Base-by-base conservation (phyloP, 2,329 filamentous ascomycete species). In the Alternaria infectoria region DNA sequence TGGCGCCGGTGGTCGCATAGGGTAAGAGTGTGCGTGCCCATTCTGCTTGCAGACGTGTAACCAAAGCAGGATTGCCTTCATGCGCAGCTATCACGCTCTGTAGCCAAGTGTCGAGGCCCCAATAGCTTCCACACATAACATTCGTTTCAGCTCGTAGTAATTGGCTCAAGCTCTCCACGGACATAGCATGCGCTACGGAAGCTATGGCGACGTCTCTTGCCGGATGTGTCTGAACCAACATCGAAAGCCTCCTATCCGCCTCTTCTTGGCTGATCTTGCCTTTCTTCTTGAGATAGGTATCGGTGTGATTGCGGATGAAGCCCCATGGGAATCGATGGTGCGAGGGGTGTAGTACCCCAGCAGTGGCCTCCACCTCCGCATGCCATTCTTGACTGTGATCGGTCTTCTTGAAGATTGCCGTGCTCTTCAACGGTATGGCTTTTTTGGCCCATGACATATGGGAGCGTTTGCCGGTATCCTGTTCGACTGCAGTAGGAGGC, bases 301-400 rank as follows among this genome's bases (percentile, higher is more conserved):
- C 73, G 17, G 74, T 77, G 57, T 74, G 68, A 10, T 67, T 67
- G 10, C 57, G 67, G 7, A 78, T 30, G 5, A 64, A 55, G 9
- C 23, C 28, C 47, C 66, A 75, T 2, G 76, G 75, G 26, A 78
- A 77, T 17, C 65, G 66, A 25, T 58, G 19, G 36, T 77, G 71
- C 1, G 72, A 67, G 10, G 76, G 76, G n/a, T 67, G 69, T 9
- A 74, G 60, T 9, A 64, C 54, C 13, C 65, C 68, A 8, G 72
- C 71, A 5, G 70, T 70, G 44, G 69, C 68, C 28, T 74, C 67
- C 44, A 78, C 67, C 12, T 67, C 57, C 40, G 68, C 58, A 59
- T 76, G 72, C 74, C 75, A 77, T 60, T 74, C 71, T 57, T 77
- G 68, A 32, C 75, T 74, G 25, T 71, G 70, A 43, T 71, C 72